phyloP scores from a whole-genome alignment of 1,284 basidiomycete species.

The Schizopora paradoxa region DNA sequence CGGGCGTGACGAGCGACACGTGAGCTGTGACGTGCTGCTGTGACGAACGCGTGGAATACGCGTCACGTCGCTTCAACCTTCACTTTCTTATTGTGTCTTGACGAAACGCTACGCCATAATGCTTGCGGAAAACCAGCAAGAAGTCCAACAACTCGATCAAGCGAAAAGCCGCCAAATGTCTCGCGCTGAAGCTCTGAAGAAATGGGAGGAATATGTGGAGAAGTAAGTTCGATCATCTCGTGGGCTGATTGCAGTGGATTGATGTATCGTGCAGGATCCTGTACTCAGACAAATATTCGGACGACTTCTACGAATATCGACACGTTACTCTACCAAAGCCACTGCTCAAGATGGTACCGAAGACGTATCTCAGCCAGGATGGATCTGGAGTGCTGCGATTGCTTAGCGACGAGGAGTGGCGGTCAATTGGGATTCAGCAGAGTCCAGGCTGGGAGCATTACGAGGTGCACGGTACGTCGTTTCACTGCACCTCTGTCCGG shows the following conservation, averaged over 20 bases:
- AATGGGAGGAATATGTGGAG: constrained; percentile 40
- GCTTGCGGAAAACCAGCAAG: too few relatives aligned
- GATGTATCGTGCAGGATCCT: constrained; percentile 52
- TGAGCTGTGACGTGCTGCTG: constrained; percentile 10
- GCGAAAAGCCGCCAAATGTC: constrained; percentile 7
- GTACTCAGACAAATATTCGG: constrained; percentile 80
- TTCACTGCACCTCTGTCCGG: neutral
- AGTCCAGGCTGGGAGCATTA: constrained; percentile 97
- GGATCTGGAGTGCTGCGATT: constrained; percentile 79
- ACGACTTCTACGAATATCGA: constrained; percentile 83
- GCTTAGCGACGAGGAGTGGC: constrained; percentile 85
- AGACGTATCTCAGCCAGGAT: constrained; percentile 72
- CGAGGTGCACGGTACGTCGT: constrained; percentile 82
- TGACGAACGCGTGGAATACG: neutral
- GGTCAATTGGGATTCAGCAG: constrained; percentile 93
- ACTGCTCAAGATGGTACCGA: constrained; percentile 83
- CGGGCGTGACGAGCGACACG: too few relatives aligned
- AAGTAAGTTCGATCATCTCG: constrained; percentile 40
- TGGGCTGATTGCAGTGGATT: constrained; percentile 9
- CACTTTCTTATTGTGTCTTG: constrained; percentile 4
- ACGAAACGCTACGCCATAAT: too few relatives aligned
- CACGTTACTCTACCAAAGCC: constrained; percentile 91
- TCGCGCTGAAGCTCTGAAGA: constrained; percentile 17
- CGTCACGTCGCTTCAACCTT: constrained; percentile 1
- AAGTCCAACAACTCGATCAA: neutral